A percentile compares a stretch with the other conserved stretches of the same genome.
phyloP scores from a whole-genome alignment of 495 filamentous ascomycete species.

The Paragyromitra xinjiangensis region DNA sequence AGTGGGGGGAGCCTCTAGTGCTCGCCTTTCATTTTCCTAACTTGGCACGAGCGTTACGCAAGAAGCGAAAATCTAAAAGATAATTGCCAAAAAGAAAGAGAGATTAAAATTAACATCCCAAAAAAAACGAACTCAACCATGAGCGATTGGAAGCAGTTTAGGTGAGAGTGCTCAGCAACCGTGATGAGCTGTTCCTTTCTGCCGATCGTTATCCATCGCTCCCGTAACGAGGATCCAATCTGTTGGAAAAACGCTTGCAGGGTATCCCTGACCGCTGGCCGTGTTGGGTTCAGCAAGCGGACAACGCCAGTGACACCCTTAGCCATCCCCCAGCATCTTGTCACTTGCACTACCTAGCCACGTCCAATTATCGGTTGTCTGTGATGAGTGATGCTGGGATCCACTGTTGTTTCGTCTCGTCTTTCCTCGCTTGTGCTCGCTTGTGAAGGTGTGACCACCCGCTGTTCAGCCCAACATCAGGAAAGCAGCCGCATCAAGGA shows the following conservation, averaged over 20 bases:
- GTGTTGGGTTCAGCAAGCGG: slow-evolving; percentile 48
- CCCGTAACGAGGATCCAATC: slow-evolving; percentile 51
- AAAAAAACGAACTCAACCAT: slow-evolving; percentile 39
- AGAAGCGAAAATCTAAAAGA: slow-evolving; percentile 38
- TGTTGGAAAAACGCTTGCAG: slow-evolving; percentile 55
- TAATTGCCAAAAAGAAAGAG: slow-evolving; percentile 28
- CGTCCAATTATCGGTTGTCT: slow-evolving; percentile 29
- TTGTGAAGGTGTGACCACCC: slow-evolving; percentile 40
- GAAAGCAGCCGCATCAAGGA: slow-evolving; percentile 42
- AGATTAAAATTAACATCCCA: slow-evolving; percentile 38
- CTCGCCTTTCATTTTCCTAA: slow-evolving; percentile 45
- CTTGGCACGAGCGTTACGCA: slow-evolving; percentile 42
- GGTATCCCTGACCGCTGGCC: slow-evolving; percentile 51
- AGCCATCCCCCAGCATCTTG: slow-evolving; percentile 26
- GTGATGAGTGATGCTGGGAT: slow-evolving; percentile 28
- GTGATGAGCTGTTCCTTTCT: slow-evolving; percentile 56
- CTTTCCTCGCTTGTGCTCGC: slow-evolving; percentile 51
- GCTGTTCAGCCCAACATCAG: slow-evolving; percentile 26
- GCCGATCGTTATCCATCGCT: slow-evolving; percentile 50
- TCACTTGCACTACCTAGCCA: slow-evolving; percentile 40
- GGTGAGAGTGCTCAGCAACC: slow-evolving; percentile 40
- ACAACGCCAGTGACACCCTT: slow-evolving; percentile 33
- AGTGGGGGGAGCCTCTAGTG: slow-evolving; percentile 27
- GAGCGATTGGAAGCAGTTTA: slow-evolving; percentile 43
- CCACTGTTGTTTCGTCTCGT: slow-evolving; percentile 44